A percentile compares a stretch with the other conserved stretches of the same genome.
Evolutionary conservation across 169 alveolate genomes (phyloP).

Genomic region (Hepatocystis sp.): DNA sequence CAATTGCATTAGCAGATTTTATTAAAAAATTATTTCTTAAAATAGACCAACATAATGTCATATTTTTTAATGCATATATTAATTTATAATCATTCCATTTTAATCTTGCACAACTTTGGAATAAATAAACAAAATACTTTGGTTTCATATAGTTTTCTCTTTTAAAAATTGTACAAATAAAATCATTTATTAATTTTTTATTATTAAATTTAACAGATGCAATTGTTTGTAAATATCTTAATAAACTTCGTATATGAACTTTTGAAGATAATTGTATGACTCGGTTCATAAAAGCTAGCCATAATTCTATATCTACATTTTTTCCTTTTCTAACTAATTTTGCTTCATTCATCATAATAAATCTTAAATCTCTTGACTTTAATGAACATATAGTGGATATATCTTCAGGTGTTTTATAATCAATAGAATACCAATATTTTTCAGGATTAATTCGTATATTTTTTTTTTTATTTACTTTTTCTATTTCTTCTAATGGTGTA

Average conservation of each 20-base stretch:
- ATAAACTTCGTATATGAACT: constrained; percentile 77
- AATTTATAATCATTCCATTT: constrained; percentile 79
- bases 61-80: constrained; percentile 81
- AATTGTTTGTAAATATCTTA: constrained; percentile 83
- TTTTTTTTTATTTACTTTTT: constrained; percentile 34
- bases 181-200: constrained; percentile 36
- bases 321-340: constrained; percentile 64
- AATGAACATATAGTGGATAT: constrained; percentile 20
- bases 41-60: constrained; percentile 86
- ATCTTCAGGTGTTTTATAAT: constrained; percentile 40
- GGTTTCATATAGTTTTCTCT: constrained; percentile 85
- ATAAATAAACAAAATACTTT: constrained; percentile 84
- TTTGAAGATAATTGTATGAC: constrained; percentile 61
- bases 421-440: constrained; percentile 38
- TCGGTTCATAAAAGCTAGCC: constrained; percentile 76
- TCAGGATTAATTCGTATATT: constrained; percentile 35
- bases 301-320: constrained; percentile 45
- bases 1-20: constrained; percentile 81
- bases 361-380: constrained; percentile 53
- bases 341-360: constrained; percentile 72
- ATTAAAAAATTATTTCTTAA: constrained; percentile 83
- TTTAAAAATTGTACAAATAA: constrained; percentile 74
- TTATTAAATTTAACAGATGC: constrained; percentile 77
- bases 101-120: constrained; percentile 81
- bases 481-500: background rate